Evolutionary conservation across 2,329 filamentous ascomycete species (phyloP).

Genomic region (Lasiodiplodia gonubiensis): DNA sequence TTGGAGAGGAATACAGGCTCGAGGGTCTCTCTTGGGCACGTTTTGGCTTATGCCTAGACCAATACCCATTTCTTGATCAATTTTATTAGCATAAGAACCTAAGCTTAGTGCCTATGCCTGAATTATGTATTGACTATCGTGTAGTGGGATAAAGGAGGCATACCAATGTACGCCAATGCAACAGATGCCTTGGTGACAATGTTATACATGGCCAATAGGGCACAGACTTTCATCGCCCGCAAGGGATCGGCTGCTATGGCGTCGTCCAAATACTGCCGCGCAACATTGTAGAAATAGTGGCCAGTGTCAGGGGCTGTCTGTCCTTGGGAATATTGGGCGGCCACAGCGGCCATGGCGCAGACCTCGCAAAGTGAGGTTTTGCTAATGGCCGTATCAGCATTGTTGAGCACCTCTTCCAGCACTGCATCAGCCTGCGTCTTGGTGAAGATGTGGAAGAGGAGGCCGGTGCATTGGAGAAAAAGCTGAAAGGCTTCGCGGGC

Average conservation of each 20-base stretch:
- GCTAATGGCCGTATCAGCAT: slow-evolving; percentile 4
- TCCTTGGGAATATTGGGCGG: slow-evolving; percentile 30
- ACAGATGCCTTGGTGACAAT: slow-evolving; percentile 34
- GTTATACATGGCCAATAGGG: slow-evolving; percentile 35
- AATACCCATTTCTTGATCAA: slow-evolving; percentile 32
- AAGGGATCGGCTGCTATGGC: slow-evolving; percentile 33
- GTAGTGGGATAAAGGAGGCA: background rate
- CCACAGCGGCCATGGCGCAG: slow-evolving; percentile 34
- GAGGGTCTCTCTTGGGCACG: slow-evolving; percentile 15
- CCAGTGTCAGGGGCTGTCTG: slow-evolving; percentile 30
- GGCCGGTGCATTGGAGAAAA: slow-evolving; percentile 33
- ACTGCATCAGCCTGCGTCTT: slow-evolving; percentile 29
- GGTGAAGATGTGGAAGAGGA: slow-evolving; percentile 33
- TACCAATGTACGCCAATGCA: slow-evolving; percentile 34
- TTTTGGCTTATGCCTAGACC: slow-evolving; percentile 30
- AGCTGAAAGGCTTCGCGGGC: slow-evolving; percentile 28
- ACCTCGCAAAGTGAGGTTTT: slow-evolving; percentile 31
- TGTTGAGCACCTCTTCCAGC: slow-evolving; percentile 30
- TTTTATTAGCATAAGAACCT: background rate
- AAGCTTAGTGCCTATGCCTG: background rate
- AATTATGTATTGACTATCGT: background rate
- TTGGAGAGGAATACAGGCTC: slow-evolving; percentile 1
- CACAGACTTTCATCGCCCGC: slow-evolving; percentile 35
- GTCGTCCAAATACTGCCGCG: slow-evolving; percentile 32
- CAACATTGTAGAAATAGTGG: slow-evolving; percentile 34